These are phyloP conservation scores for Homolaphlyctis polyrhiza DNA, from an alignment of 371 early-diverging fungal genomes.

Conservation along the genomic window DNA sequence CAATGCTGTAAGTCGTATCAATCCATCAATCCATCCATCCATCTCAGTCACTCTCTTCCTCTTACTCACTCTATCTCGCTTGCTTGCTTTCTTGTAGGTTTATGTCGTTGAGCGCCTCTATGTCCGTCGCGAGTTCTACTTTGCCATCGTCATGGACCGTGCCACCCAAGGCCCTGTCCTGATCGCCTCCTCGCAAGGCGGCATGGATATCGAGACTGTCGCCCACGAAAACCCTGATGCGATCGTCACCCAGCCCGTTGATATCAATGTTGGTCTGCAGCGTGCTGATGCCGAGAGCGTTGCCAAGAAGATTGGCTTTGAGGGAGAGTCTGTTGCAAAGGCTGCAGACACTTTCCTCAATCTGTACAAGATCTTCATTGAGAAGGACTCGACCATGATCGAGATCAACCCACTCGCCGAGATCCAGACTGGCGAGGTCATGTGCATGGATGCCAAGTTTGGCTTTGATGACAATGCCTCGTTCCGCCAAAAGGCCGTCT, in stretches of 20 bases:
- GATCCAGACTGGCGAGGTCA: constrained; percentile 77
- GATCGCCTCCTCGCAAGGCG: constrained; percentile 94
- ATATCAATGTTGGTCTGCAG: constrained; percentile 59
- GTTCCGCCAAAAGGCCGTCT: constrained; percentile 92
- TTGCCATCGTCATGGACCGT: constrained; percentile 97
- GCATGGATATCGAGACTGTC: constrained; percentile 96
- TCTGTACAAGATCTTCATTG: constrained; percentile 91
- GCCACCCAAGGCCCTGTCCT: constrained; percentile 87
- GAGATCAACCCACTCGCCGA: constrained; percentile 98
- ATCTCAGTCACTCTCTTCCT: not conserved
- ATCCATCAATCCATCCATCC: not conserved
- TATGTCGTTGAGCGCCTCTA: constrained; percentile 94
- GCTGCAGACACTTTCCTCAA: constrained; percentile 89
- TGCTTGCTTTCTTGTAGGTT: constrained; percentile 37
- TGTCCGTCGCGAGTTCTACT: constrained; percentile 95
- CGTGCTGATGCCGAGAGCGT: constrained; percentile 31
- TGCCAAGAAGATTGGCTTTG: constrained; percentile 79
- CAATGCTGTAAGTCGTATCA: constrained; percentile 61
- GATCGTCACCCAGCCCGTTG: constrained; percentile 76
- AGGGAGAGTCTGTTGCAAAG: constrained; percentile 55
- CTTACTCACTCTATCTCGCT: not conserved
- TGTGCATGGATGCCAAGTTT: constrained; percentile 91
- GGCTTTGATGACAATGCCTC: constrained; percentile 98
- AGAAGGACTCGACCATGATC: constrained; percentile 95
- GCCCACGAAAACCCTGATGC: constrained; percentile 93